Conservation (phyloP, 106 monocot genomes). For the Dendrobium catenatum region DNA sequence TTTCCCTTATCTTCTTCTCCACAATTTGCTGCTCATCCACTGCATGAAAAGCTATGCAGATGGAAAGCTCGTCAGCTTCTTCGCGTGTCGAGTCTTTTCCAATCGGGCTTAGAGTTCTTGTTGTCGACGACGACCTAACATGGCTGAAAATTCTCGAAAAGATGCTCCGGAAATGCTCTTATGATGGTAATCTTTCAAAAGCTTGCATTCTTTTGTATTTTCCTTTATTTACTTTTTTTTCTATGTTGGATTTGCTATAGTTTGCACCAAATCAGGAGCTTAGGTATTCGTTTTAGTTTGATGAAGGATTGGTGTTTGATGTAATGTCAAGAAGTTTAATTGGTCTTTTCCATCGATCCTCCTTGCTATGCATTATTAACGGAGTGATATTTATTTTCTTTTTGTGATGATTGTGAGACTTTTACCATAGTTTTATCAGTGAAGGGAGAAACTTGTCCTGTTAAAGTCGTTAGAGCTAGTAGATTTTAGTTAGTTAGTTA, state of each 20-base stretch:
- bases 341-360: no score
- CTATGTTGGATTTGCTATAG: background rate
- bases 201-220: background rate
- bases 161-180: slow-evolving; percentile 75
- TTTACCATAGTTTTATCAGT: background rate
- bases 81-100: slow-evolving; percentile 49
- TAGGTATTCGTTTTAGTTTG: no score
- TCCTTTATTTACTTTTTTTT: background rate
- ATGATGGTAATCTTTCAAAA: slow-evolving; percentile 40
- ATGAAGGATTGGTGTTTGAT: no score
- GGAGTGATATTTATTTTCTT: background rate
- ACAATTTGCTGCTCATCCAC: background rate
- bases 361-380: background rate
- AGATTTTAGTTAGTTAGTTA: no score
- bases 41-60: slow-evolving; percentile 1
- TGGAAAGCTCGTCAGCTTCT: slow-evolving; percentile 24
- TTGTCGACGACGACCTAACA: slow-evolving; percentile 68
- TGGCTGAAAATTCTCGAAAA: slow-evolving; percentile 74
- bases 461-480: no score
- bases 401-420: background rate
- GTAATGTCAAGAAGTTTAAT: no score
- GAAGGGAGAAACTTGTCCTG: no score
- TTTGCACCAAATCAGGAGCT: background rate
- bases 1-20: background rate
- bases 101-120: slow-evolving; percentile 49